Base-by-base conservation (phyloP, 2,329 filamentous ascomycete species). In the Pseudocercospora fuligena region DNA sequence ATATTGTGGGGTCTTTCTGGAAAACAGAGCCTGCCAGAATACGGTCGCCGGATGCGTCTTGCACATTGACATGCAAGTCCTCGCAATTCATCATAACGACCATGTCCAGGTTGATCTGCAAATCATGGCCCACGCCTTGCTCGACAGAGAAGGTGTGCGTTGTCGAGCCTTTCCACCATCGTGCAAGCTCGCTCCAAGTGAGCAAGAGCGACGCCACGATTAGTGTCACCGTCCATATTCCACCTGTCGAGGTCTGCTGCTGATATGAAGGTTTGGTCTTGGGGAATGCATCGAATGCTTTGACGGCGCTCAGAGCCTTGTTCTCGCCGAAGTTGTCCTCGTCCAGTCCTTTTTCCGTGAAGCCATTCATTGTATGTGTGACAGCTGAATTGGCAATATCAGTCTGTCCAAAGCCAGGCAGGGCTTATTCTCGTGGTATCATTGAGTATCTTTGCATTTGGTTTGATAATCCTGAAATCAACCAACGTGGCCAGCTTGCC, bases 211-310 rank as follows among this genome's bases (percentile, higher is more conserved):
- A 95, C 69, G 96, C 84, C 60, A 92, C 69, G 67, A 91, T 82
- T 82, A 99, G 92, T 60, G 89, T 87, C 57, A 97, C 86, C 23
- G 95, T 98, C 92, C 94, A 97, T 82, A 96, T 93, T 69, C 94
- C 94, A 75, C 95, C 96, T 75, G 91, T 91, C 43, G 91, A 87
- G 33, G 93, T 96, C 71, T 90, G 88, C 56, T 91, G 90, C 63
- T 95, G 90, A 81, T 97, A 99, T 76, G 94, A 93, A 16, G 94
- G 88, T 83, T 98, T 98, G 62, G 94, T 92, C 85, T 99, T 98
- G 72, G 95, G 94, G 80, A 99, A 99, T 72, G 94, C 94, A 84
- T 99, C 95, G 81, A 99, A 99, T 66, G 94, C 93, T 80, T 90
- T 90, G 75, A 97, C 82, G 65, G 85, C 79, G 61, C 78, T 80